Conservation (phyloP, 2,329 filamentous ascomycete genomes). For the Pestalotiopsis sp. region DNA sequence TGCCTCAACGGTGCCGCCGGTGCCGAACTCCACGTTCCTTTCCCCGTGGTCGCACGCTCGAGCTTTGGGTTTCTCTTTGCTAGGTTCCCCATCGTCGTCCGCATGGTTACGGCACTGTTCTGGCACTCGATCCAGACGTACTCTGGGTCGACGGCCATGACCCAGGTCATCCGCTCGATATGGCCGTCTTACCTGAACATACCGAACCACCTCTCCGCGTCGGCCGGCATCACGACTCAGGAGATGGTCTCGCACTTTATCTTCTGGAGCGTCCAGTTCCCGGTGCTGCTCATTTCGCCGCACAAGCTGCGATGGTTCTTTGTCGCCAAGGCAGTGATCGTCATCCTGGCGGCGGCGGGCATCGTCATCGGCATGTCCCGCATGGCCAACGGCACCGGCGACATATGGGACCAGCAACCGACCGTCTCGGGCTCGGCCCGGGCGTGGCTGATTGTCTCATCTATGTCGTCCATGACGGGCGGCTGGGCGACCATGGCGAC, state of each 20-base stretch:
- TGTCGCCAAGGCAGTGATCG: conserved; percentile 46
- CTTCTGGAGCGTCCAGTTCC: conserved; percentile 46
- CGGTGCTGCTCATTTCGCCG: conserved; percentile 30
- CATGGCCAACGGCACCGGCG: conserved; percentile 51
- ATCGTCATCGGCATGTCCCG: conserved; percentile 64
- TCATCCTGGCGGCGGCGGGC: conserved; percentile 60
- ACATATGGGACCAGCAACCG: conserved; percentile 34
- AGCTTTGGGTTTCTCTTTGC: conserved; percentile 48
- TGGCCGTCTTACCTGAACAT: conserved; percentile 57
- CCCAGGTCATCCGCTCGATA: conserved; percentile 43
- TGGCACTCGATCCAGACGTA: conserved; percentile 58
- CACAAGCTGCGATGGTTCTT: conserved; percentile 43
- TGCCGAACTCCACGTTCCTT: conserved; percentile 46
- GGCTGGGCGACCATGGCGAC: conserved; percentile 42
- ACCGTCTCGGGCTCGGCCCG: conserved; percentile 44
- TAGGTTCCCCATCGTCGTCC: conserved; percentile 37
- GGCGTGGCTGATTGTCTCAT: conserved; percentile 49
- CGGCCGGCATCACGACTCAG: conserved; percentile 54
- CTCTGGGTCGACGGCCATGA: conserved; percentile 21
- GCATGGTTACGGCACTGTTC: conserved; percentile 46
- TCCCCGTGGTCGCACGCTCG: conserved; percentile 43
- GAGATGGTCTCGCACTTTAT: conserved; percentile 51
- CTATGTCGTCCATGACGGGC: conserved; percentile 46
- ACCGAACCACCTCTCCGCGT: conserved; percentile 49
- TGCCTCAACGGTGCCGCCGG: conserved; percentile 49